A percentile compares a stretch with the other conserved stretches of the same genome.
Conservation (phyloP, 2,329 filamentous ascomycete species). For the Aspergillus sojae region DNA sequence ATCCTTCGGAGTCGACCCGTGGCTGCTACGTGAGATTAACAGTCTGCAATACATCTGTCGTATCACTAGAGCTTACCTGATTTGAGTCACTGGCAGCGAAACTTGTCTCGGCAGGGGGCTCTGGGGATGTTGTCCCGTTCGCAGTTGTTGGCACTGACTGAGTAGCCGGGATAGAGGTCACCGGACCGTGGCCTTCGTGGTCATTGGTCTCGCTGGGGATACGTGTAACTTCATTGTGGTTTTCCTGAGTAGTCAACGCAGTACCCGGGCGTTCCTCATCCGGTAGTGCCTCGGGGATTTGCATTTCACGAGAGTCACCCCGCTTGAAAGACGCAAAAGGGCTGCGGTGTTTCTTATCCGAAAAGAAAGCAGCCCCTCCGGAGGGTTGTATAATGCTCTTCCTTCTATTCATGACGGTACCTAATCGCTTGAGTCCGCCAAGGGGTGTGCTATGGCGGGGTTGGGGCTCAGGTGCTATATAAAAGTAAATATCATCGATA, state of each 20-base stretch:
- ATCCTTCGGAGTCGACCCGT: conserved; percentile 45
- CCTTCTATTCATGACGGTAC: conserved; percentile 51
- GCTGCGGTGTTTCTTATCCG: conserved; percentile 46
- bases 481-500: conserved; percentile 4
- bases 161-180: conserved; percentile 24
- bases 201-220: conserved; percentile 32
- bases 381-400: conserved; percentile 46
- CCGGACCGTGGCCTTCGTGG: conserved; percentile 20
- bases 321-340: conserved; percentile 48
- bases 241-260: conserved; percentile 31
- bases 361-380: conserved; percentile 27
- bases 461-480: conserved; percentile 34
- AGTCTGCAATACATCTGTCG: neutral
- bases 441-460: conserved; percentile 45
- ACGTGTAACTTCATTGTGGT: conserved; percentile 23
- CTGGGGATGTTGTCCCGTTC: conserved; percentile 31
- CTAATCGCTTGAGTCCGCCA: conserved; percentile 49
- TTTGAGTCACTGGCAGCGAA: conserved; percentile 27
- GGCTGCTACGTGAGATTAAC: conserved; percentile 24
- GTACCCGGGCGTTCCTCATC: conserved; percentile 36
- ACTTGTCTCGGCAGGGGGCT: conserved; percentile 17
- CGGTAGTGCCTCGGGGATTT: conserved; percentile 37
- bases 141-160: conserved; percentile 24
- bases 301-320: conserved; percentile 42
- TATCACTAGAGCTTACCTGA: conserved; percentile 21